A percentile compares a stretch with the other conserved stretches of the same genome.
Evolutionary conservation across 306 rosid genomes (phyloP).

Genomic region (Prunus salicina): DNA sequence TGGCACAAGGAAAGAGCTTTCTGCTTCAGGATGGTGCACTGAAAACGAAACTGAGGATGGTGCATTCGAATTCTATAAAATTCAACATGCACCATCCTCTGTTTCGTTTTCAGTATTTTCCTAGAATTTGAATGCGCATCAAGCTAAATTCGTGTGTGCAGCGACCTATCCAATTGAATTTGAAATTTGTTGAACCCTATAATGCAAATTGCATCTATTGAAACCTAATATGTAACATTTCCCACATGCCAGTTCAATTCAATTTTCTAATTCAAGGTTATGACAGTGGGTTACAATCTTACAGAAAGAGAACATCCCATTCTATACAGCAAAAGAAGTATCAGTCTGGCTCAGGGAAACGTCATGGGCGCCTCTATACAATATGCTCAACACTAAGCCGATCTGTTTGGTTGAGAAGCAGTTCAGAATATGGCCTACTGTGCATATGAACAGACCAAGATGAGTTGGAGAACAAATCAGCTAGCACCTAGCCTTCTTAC

Average conservation of each 20-base stretch:
- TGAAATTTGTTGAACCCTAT: neutral
- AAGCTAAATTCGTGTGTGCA: neutral
- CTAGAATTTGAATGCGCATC: neutral
- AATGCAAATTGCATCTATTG: neutral
- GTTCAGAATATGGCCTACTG: constrained; percentile 5
- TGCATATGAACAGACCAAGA: constrained; percentile 18
- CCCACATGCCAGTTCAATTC: neutral
- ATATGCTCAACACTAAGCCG: constrained; percentile 1
- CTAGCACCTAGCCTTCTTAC: constrained; percentile 49
- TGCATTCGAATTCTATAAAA: neutral
- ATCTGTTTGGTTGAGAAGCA: constrained; percentile 10
- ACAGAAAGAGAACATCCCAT: neutral
- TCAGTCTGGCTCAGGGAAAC: neutral
- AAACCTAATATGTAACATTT: neutral
- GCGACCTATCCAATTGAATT: neutral
- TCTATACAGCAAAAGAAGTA: neutral
- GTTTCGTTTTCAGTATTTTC: neutral
- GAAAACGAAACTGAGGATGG: neutral
- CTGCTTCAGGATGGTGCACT: neutral
- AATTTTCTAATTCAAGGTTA: neutral
- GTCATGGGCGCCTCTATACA: constrained; percentile 19
- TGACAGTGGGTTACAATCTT: constrained; percentile 1
- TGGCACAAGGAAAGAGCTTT: no score
- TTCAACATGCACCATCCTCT: neutral
- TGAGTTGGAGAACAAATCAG: constrained; percentile 16